Conservation (phyloP, 23 red algal genomes). For the Cyanidium caldarium region DNA sequence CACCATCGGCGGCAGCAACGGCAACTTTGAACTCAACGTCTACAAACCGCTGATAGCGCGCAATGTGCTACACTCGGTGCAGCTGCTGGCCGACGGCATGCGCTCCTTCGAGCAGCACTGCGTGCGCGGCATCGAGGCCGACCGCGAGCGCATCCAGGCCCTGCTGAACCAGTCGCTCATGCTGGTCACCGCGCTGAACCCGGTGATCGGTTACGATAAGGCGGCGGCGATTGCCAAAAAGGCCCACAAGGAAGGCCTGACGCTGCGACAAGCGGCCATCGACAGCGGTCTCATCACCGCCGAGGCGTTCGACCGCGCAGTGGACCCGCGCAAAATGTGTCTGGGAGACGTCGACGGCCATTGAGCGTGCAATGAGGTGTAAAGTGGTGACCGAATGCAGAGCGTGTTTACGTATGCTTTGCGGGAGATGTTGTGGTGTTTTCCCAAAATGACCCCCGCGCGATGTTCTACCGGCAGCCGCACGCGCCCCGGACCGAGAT, state of each 20-base stretch:
- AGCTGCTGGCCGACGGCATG: conserved; percentile 52
- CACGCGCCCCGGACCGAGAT: no score
- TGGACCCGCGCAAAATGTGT: conserved; percentile 78
- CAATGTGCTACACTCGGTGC: conserved; percentile 64
- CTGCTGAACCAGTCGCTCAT: conserved; percentile 67
- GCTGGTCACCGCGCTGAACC: conserved; percentile 96
- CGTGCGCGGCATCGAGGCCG: conserved; percentile 40
- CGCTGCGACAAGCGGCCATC: conserved; percentile 39
- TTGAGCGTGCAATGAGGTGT: neutral
- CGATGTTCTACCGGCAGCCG: no score
- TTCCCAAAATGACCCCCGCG: no score
- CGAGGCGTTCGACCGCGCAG: conserved; percentile 61
- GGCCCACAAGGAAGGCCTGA: conserved; percentile 62
- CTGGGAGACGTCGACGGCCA: neutral
- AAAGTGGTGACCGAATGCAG: neutral
- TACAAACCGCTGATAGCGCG: conserved; percentile 86
- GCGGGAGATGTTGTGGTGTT: no score
- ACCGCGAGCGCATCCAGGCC: conserved; percentile 36
- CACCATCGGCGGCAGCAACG: conserved; percentile 65
- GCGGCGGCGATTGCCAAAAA: conserved; percentile 93
- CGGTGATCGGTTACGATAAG: conserved; percentile 93
- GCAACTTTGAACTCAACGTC: conserved; percentile 97
- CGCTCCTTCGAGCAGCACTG: conserved; percentile 58
- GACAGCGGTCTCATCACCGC: conserved; percentile 29
- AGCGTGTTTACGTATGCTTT: neutral